Percentiles rank a stretch among this genome's conserved stretches.
phyloP scores from a whole-genome alignment of 495 filamentous ascomycete species.

The Parachaetomium inaequale region DNA sequence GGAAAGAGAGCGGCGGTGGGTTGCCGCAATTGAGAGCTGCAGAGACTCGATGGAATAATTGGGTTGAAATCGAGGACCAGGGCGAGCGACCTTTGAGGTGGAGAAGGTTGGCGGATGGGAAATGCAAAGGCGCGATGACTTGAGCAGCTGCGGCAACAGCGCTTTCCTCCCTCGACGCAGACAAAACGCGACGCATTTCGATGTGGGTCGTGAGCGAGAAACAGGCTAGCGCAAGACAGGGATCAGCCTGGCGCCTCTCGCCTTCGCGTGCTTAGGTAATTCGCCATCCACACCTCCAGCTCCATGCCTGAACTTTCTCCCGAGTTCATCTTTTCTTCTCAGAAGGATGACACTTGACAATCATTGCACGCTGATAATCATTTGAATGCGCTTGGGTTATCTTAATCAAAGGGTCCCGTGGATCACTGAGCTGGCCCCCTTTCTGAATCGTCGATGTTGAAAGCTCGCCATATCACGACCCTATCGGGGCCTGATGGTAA shows the following conservation, averaged over 20 bases:
- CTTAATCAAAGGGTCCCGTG: too few species aligned
- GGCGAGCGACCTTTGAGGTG: neutral
- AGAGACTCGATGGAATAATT: neutral
- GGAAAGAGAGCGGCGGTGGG: neutral
- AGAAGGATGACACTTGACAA: too few species aligned
- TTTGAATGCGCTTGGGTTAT: too few species aligned
- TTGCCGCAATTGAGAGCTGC: neutral
- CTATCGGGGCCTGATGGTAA: too few species aligned
- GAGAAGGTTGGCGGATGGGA: neutral
- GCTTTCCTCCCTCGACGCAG: conserved; percentile 13
- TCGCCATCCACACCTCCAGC: too few species aligned
- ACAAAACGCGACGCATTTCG: conserved; percentile 26
- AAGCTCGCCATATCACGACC: too few species aligned
- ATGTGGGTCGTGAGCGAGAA: conserved; percentile 3
- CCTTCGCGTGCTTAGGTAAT: too few species aligned
- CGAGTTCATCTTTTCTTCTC: neutral
- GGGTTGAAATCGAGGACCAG: neutral
- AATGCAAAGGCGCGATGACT: neutral
- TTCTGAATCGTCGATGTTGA: too few species aligned
- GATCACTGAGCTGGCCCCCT: too few species aligned
- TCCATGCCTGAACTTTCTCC: neutral
- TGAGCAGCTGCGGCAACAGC: conserved; percentile 12
- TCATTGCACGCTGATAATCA: too few species aligned
- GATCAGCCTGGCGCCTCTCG: too few species aligned
- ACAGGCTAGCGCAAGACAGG: conserved; percentile 5